phyloP scores from a whole-genome alignment of 495 filamentous ascomycete genomes.

The Parathielavia appendiculata region DNA sequence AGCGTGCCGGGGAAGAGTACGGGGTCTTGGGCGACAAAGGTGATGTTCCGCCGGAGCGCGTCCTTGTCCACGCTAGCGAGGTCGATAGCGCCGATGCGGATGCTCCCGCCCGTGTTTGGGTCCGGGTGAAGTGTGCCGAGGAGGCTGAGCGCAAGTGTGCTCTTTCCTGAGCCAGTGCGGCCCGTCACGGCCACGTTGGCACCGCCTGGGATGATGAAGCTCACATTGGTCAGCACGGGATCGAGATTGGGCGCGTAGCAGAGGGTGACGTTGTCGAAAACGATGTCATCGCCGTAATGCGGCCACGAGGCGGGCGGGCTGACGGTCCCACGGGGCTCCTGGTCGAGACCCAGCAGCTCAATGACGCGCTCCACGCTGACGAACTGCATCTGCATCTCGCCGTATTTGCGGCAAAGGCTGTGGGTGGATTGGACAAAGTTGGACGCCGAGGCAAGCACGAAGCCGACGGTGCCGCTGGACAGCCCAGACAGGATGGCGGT shows the following conservation, averaged over 20 bases:
- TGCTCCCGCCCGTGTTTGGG: conserved; percentile 45
- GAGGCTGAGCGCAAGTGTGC: conserved; percentile 52
- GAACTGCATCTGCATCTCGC: conserved; percentile 82
- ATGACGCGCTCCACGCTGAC: conserved; percentile 80
- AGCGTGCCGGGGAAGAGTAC: conserved; percentile 54
- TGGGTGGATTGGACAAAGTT: conserved; percentile 67
- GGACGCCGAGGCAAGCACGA: conserved; percentile 60
- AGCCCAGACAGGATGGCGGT: conserved; percentile 64
- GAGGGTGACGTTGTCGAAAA: conserved; percentile 70
- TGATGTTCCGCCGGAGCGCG: conserved; percentile 51
- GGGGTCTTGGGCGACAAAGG: conserved; percentile 59
- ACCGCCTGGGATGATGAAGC: conserved; percentile 65
- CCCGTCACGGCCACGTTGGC: conserved; percentile 64
- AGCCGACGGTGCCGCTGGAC: conserved; percentile 69
- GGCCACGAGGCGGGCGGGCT: conserved; percentile 74
- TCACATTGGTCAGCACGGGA: conserved; percentile 58
- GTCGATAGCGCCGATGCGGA: conserved; percentile 52
- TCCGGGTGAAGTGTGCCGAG: conserved; percentile 48
- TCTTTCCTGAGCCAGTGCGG: conserved; percentile 60
- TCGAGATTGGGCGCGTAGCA: conserved; percentile 72
- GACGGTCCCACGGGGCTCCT: conserved; percentile 61
- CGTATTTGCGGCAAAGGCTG: conserved; percentile 65
- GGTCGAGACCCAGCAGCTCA: conserved; percentile 67
- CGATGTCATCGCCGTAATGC: conserved; percentile 58
- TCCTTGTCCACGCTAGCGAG: conserved; percentile 49